These are phyloP conservation scores for Triticum turgidum DNA, from an alignment of 176 grass and related monocot genomes.

Conservation along the genomic window DNA sequence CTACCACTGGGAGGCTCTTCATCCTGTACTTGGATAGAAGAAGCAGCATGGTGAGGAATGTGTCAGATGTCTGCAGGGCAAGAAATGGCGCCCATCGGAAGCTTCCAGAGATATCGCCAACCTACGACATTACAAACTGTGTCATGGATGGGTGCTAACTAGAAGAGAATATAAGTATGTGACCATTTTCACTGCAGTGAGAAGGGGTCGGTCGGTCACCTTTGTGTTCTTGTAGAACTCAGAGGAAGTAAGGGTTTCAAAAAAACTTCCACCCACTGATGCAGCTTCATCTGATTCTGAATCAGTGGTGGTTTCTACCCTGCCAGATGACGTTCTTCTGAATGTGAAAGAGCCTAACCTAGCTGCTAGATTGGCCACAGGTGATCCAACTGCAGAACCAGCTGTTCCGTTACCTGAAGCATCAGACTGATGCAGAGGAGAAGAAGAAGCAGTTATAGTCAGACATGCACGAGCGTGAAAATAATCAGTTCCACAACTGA, in stretches of 20 bases:
- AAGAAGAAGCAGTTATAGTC: constrained; percentile 19
- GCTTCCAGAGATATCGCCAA: constrained; percentile 80
- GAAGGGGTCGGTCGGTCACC: constrained; percentile 38
- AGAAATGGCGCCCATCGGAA: constrained; percentile 98
- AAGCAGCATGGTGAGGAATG: constrained; percentile 92
- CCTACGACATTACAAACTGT: constrained; percentile 37
- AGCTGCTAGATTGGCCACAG: constrained; percentile 39
- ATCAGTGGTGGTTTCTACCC: constrained; percentile 49
- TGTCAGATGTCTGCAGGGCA: constrained; percentile 87
- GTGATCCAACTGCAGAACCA: constrained; percentile 49
- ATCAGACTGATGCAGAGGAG: constrained; percentile 53
- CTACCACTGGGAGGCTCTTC: constrained; percentile 94
- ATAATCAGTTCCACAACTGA: neutral
- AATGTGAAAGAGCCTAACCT: constrained; percentile 62
- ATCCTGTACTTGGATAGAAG: constrained; percentile 95
- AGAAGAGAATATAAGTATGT: neutral
- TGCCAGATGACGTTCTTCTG: constrained; percentile 50
- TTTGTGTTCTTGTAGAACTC: constrained; percentile 99
- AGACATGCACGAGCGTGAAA: neutral
- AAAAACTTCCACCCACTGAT: constrained; percentile 78
- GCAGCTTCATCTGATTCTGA: constrained; percentile 50
- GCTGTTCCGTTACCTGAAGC: constrained; percentile 42
- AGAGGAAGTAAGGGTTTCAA: constrained; percentile 84
- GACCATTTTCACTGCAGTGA: neutral
- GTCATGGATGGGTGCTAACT: constrained; percentile 4